Conservation (phyloP, 257 asterid species). For the Nicotiana undulata region DNA sequence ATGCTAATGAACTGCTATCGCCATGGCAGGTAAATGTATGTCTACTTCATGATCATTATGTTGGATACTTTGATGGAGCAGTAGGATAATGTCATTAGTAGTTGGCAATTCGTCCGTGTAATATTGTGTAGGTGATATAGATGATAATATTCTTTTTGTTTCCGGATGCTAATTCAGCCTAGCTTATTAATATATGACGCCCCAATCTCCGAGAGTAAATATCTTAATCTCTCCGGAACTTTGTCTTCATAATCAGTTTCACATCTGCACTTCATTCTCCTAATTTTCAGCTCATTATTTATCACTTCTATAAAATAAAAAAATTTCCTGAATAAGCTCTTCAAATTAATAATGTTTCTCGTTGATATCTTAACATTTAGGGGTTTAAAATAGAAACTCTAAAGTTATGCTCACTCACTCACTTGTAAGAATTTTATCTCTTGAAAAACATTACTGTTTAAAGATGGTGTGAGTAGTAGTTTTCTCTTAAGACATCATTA, state of each 20-base stretch:
- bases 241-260: neutral
- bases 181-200: neutral
- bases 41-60: neutral
- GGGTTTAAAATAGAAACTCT: neutral
- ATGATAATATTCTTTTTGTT: neutral
- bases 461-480: neutral
- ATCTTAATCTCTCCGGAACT: neutral
- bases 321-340: neutral
- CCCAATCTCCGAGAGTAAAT: neutral
- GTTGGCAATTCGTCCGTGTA: neutral
- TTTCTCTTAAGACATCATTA: neutral
- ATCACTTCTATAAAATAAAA: neutral
- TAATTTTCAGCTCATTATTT: neutral
- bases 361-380: neutral
- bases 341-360: neutral
- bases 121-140: neutral
- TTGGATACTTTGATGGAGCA: neutral
- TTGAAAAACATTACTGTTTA: neutral
- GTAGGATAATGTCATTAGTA: conserved; percentile 1
- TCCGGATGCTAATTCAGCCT: neutral
- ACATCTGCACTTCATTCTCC: neutral
- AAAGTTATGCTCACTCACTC: neutral
- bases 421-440: neutral
- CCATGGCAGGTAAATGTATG: neutral
- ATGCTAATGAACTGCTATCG: neutral